Conservation (phyloP, 148 eudicot species). For the Nyssa sinensis region DNA sequence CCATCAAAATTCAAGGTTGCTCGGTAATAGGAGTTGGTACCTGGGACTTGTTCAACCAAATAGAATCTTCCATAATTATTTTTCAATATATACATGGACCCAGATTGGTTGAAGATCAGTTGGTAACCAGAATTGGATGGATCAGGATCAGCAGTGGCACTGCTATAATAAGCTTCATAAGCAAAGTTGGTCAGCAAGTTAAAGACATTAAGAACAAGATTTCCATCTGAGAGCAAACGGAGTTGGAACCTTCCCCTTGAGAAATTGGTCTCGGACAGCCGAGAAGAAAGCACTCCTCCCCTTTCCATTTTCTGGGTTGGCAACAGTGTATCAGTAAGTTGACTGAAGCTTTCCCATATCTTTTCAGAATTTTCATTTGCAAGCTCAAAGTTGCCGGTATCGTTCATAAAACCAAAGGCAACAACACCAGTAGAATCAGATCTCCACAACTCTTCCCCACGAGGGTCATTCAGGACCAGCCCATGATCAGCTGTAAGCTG, state of each 20-base stretch:
- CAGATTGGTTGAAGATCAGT: slow-evolving; percentile 28
- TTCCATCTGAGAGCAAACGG: slow-evolving; percentile 23
- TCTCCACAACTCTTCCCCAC: slow-evolving; percentile 35
- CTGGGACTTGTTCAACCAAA: too few species aligned
- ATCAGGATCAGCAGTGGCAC: slow-evolving; percentile 12
- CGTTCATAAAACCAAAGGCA: slow-evolving; percentile 34
- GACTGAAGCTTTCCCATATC: slow-evolving; percentile 44
- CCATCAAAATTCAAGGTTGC: slow-evolving; percentile 48
- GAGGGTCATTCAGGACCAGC: slow-evolving; percentile 41
- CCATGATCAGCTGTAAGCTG: slow-evolving; percentile 31
- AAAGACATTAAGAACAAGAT: slow-evolving; percentile 33
- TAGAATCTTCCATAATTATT: slow-evolving; percentile 15
- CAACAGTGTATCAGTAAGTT: slow-evolving; percentile 47
- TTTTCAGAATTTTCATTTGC: neutral
- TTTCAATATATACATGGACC: slow-evolving; percentile 32
- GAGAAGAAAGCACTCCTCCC: slow-evolving; percentile 22
- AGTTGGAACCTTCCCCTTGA: slow-evolving; percentile 43
- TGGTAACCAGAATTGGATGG: slow-evolving; percentile 10
- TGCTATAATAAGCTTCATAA: slow-evolving; percentile 28
- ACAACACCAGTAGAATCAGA: neutral
- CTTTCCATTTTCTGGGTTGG: slow-evolving; percentile 33
- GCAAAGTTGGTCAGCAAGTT: slow-evolving; percentile 1
- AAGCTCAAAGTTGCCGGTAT: slow-evolving; percentile 51
- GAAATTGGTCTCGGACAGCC: slow-evolving; percentile 32
- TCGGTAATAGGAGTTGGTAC: slow-evolving; percentile 35